Percentiles rank a stretch among this genome's conserved stretches.
These are phyloP conservation scores for Neurospora sp. DNA, from an alignment of 495 filamentous ascomycete species.

Conservation along the genomic window DNA sequence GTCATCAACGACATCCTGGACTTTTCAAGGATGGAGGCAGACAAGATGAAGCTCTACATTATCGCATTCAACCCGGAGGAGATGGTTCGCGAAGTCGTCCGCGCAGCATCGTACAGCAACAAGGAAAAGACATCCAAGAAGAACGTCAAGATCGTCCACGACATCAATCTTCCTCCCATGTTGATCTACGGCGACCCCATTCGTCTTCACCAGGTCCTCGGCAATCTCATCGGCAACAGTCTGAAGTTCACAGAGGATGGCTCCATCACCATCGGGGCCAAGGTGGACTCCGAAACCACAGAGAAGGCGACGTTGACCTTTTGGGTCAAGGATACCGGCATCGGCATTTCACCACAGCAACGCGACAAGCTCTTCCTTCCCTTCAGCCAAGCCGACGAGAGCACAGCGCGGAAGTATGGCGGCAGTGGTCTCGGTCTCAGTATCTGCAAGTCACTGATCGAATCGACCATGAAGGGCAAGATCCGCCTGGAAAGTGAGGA, in stretches of 20 bases:
- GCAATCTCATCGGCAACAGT: slow-evolving; percentile 86
- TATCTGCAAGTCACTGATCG: slow-evolving; percentile 91
- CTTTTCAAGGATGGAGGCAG: slow-evolving; percentile 87
- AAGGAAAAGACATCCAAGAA: slow-evolving; percentile 56
- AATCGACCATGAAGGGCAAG: slow-evolving; percentile 76
- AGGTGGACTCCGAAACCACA: slow-evolving; percentile 56
- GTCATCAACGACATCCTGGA: slow-evolving; percentile 94
- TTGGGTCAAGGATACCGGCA: slow-evolving; percentile 83
- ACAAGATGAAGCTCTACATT: slow-evolving; percentile 88
- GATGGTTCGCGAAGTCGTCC: slow-evolving; percentile 79
- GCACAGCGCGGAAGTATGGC: slow-evolving; percentile 78
- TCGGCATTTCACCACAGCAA: slow-evolving; percentile 76
- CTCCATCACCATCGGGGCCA: slow-evolving; percentile 68
- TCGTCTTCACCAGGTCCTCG: slow-evolving; percentile 83
- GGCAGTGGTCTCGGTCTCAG: slow-evolving; percentile 83
- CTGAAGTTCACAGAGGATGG: slow-evolving; percentile 89
- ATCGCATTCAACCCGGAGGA: slow-evolving; percentile 77
- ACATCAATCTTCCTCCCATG: slow-evolving; percentile 64
- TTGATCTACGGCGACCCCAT: slow-evolving; percentile 88
- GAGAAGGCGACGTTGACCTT: slow-evolving; percentile 65
- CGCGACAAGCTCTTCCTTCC: slow-evolving; percentile 77
- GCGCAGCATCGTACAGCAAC: slow-evolving; percentile 78
- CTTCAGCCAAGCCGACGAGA: slow-evolving; percentile 83
- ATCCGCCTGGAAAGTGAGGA: slow-evolving; percentile 73
- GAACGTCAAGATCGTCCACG: slow-evolving; percentile 53